These are phyloP conservation scores for Marasmius sp. DNA, from an alignment of 1,284 basidiomycete species.

Conservation along the genomic window DNA sequence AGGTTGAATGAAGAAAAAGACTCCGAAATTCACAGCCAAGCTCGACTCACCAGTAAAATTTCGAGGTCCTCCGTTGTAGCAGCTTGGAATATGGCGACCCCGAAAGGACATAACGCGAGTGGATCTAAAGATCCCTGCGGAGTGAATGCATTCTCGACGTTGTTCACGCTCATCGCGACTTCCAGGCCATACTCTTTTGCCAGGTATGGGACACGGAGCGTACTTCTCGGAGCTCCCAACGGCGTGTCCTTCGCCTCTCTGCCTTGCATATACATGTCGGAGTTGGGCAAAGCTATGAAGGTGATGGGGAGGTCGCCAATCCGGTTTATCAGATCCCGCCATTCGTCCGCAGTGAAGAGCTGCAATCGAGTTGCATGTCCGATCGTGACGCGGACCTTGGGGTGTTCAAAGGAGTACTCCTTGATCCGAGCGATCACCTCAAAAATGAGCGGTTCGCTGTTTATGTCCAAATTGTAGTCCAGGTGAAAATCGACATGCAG, in stretches of 20 bases:
- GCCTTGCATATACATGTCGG: conserved; percentile 69
- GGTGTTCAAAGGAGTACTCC: conserved; percentile 17
- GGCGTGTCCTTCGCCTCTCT: conserved; percentile 30
- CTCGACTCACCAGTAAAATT: conserved; percentile 46
- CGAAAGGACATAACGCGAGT: conserved; percentile 55
- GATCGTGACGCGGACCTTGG: conserved; percentile 42
- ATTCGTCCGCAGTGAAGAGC: conserved; percentile 46
- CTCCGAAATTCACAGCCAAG: conserved; percentile 2
- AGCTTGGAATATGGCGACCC: conserved; percentile 59
- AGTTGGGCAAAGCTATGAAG: conserved; percentile 60
- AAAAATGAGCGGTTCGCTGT: conserved; percentile 53
- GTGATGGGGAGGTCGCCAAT: conserved; percentile 45
- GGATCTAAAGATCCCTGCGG: conserved; percentile 65
- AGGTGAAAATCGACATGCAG: conserved; percentile 64
- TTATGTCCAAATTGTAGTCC: conserved; percentile 59
- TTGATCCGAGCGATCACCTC: conserved; percentile 44
- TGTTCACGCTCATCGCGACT: conserved; percentile 60
- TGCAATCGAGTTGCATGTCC: conserved; percentile 63
- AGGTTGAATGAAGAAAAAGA: conserved; percentile 9
- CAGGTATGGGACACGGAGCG: conserved; percentile 51
- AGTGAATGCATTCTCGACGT: conserved; percentile 66
- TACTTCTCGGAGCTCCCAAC: conserved; percentile 46
- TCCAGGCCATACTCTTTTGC: conserved; percentile 43
- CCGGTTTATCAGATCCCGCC: conserved; percentile 36
- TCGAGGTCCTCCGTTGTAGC: conserved; percentile 46